phyloP scores from a whole-genome alignment of 176 grass and related monocot species.

The Triticum urartu region DNA sequence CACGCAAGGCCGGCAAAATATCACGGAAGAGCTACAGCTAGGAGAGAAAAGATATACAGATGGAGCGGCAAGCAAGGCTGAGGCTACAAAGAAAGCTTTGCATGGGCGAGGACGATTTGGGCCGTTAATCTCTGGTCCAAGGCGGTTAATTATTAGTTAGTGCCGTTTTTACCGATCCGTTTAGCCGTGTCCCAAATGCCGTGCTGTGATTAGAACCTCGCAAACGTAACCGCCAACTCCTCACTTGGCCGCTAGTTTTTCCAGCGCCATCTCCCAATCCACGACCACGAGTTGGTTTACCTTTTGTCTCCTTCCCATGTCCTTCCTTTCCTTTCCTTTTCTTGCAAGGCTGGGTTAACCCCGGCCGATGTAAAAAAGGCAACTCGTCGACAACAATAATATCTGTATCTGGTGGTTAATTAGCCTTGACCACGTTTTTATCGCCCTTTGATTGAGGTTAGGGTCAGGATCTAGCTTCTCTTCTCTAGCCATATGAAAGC shows the following conservation, averaged over 20 bases:
- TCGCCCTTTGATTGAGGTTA: not conserved
- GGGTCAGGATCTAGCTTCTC: not conserved
- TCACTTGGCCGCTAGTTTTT: constrained; percentile 35
- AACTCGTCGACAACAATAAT: not conserved
- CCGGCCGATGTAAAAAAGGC: not conserved
- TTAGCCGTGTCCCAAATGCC: not conserved
- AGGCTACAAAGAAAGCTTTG: not conserved
- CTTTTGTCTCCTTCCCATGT: not conserved
- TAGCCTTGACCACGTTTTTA: constrained; percentile 6
- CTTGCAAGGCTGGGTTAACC: constrained; percentile 31
- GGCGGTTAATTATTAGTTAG: not conserved
- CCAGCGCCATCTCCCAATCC: constrained; percentile 13
- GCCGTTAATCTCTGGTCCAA: constrained; percentile 5
- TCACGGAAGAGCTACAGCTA: too few relatives aligned
- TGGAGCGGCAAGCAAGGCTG: not conserved
- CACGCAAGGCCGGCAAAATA: too few relatives aligned
- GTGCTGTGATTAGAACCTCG: not conserved
- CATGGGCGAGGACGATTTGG: not conserved
- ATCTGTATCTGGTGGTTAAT: not conserved
- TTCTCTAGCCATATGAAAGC: constrained; percentile 2
- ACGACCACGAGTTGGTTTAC: constrained; percentile 28
- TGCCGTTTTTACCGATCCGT: constrained; percentile 5
- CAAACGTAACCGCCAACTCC: constrained; percentile 29
- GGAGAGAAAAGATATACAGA: too few relatives aligned
- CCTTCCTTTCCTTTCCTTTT: constrained; percentile 6